Evolutionary conservation across 2,329 filamentous ascomycete species (phyloP).

Genomic region (Fusarium sp.): DNA sequence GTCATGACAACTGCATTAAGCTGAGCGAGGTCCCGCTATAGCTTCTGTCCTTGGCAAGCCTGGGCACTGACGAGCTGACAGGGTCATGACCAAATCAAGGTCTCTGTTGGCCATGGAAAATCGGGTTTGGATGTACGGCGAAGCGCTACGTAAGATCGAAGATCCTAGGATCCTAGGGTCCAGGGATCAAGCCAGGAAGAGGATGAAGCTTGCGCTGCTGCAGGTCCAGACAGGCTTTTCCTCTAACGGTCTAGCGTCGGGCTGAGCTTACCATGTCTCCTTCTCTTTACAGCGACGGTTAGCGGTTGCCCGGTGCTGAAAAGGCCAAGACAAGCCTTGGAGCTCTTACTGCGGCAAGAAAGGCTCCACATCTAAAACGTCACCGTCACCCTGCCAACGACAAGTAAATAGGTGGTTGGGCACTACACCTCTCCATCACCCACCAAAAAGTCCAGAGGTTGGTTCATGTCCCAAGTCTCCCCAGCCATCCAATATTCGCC

Average conservation of each 20-base stretch:
- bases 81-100: conserved; percentile 21
- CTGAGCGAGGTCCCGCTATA: conserved; percentile 13
- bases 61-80: conserved; percentile 29
- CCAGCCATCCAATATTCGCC: conserved; percentile 43
- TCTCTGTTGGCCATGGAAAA: conserved; percentile 2
- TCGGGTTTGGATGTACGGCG: conserved; percentile 20
- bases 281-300: conserved; percentile 23
- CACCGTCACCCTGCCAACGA: conserved; percentile 42
- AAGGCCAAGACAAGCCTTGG: not conserved
- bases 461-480: conserved; percentile 38
- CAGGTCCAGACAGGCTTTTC: conserved; percentile 34
- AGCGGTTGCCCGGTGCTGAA: conserved; percentile 42
- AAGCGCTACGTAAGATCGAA: conserved; percentile 40
- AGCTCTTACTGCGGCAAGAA: conserved; percentile 12
- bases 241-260: conserved; percentile 4
- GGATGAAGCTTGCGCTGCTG: conserved; percentile 27
- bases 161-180: conserved; percentile 39
- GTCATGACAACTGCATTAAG: conserved; percentile 46
- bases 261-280: not conserved
- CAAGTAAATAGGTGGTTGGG: conserved; percentile 46
- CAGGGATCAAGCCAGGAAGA: conserved; percentile 35
- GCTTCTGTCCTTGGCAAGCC: conserved; percentile 27
- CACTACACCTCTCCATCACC: conserved; percentile 26
- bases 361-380: conserved; percentile 35
- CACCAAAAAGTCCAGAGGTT: conserved; percentile 43